Evolutionary conservation across 148 eudicot genomes (phyloP), one percentile per base, ranked within the genome.

Genomic region (Diospyros kaki): DNA sequence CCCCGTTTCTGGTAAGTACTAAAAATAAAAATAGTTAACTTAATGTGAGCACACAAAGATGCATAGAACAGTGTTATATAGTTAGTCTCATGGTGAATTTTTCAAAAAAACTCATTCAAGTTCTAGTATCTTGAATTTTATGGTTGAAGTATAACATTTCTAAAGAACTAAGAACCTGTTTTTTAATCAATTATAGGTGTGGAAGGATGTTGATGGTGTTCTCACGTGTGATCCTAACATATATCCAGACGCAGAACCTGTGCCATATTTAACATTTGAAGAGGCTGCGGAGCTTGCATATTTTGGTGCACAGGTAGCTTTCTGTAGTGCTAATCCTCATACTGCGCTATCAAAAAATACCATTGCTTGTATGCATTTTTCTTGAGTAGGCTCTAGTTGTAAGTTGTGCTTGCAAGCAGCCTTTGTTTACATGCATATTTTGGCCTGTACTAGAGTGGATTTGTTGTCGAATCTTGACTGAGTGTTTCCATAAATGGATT

Each of bases 211-310:
- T 48, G 99, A 95, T 79, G 99, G 99, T 69, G 99, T 95, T 81
- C 85, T 95, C 83, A 91, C 99, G 15, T 89, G 99, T 83, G 99
- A 95, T 73, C 99, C 99, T 71, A 89, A 91, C 51, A 93, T 95
- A 74, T 76, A 87, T 86, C 73, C 88, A 74, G 79, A 55, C 48
- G 99, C 99, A 72, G 85, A 84, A 74, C 91, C 99, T 71, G 99
- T 95, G 73, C 98, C 99, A 41, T 83, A 64, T 84, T 79, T 95
- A 81, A 93, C 98, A 63, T 95, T 92, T 76, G 99, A 95, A 39
- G 99, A 95, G 84, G 99, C 99, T 58, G 94, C 99, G 52, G 99
- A 95, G 81, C 99, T 95, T 84, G 99, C 99, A 51, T 95, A 95
- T 81, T 95, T 93, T 90, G 99, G 99, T 77, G 99, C 98, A 70